Evolutionary conservation across 2,329 filamentous ascomycete species (phyloP).

Genomic region (Blastomyces parvus): DNA sequence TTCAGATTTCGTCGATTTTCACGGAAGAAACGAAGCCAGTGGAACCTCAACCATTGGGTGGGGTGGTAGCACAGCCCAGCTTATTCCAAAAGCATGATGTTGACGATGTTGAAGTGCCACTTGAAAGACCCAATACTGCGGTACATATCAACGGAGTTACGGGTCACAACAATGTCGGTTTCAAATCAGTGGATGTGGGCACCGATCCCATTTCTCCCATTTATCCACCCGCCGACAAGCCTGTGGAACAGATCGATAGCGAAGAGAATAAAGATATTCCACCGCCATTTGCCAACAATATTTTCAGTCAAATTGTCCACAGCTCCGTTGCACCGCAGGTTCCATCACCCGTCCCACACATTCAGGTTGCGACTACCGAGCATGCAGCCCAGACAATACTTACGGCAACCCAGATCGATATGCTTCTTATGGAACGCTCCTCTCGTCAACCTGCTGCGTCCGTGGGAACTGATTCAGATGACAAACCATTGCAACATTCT

Average conservation of each 20-base stretch:
- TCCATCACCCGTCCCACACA: neutral
- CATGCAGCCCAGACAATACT: constrained; percentile 73
- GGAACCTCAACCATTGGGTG: constrained; percentile 17
- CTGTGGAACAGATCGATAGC: neutral
- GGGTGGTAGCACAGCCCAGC: constrained; percentile 1
- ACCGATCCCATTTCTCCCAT: constrained; percentile 3
- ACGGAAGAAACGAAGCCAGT: constrained; percentile 17
- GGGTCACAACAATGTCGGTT: constrained; percentile 9
- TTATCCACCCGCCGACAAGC: neutral
- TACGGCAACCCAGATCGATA: constrained; percentile 72
- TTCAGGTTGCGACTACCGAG: constrained; percentile 47
- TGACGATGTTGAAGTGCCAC: constrained; percentile 12
- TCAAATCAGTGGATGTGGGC: constrained; percentile 1
- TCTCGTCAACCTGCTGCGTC: constrained; percentile 27
- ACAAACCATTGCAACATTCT: neutral
- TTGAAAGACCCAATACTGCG: constrained; percentile 16
- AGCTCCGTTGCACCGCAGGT: neutral
- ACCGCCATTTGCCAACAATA: neutral
- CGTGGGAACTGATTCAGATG: constrained; percentile 7
- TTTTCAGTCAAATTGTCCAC: constrained; percentile 5
- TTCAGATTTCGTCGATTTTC: constrained; percentile 25
- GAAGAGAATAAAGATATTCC: neutral
- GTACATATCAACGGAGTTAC: constrained; percentile 14
- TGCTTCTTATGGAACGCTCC: constrained; percentile 53
- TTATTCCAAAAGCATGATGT: constrained; percentile 17